Percentiles rank a stretch among this genome's conserved stretches.
These are phyloP conservation scores for Udeniomyces megalosporus DNA, from an alignment of 768 basidiomycete species.

Conservation along the genomic window DNA sequence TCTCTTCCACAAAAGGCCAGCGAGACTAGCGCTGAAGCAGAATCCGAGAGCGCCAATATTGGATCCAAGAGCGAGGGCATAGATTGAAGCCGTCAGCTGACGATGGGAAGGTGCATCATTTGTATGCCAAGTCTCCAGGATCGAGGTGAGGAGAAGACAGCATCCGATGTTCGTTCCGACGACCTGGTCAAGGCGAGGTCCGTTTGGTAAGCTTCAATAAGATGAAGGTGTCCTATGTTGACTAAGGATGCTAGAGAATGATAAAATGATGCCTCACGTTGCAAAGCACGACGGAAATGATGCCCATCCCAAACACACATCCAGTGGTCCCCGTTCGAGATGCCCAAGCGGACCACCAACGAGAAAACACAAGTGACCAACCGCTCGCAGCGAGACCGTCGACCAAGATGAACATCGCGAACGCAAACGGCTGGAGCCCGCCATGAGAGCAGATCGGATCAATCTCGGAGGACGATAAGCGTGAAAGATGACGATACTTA, in stretches of 20 bases:
- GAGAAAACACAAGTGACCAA: slow-evolving; percentile 72
- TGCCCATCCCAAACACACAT: slow-evolving; percentile 50
- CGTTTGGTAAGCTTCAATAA: neutral
- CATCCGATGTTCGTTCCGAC: slow-evolving; percentile 84
- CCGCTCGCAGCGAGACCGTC: slow-evolving; percentile 64
- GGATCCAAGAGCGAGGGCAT: slow-evolving; percentile 57
- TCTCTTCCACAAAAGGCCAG: slow-evolving; percentile 65
- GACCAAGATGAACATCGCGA: slow-evolving; percentile 87
- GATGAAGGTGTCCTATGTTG: no score
- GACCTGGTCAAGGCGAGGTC: slow-evolving; percentile 24
- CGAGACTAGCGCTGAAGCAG: slow-evolving; percentile 74
- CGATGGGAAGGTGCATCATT: slow-evolving; percentile 7
- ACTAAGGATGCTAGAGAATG: slow-evolving; percentile 17
- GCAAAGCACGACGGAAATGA: slow-evolving; percentile 56
- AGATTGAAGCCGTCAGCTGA: slow-evolving; percentile 30
- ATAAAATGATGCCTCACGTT: no score
- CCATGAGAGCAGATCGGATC: neutral
- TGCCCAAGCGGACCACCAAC: slow-evolving; percentile 44
- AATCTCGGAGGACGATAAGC: neutral
- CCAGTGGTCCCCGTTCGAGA: slow-evolving; percentile 36
- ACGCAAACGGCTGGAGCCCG: slow-evolving; percentile 78
- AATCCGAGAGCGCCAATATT: slow-evolving; percentile 85
- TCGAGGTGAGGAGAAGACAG: slow-evolving; percentile 71
- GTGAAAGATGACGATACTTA: neutral
- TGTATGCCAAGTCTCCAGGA: slow-evolving; percentile 34